phyloP scores from a whole-genome alignment of 208 protist genomes.

The Leptomonas seymouri region DNA sequence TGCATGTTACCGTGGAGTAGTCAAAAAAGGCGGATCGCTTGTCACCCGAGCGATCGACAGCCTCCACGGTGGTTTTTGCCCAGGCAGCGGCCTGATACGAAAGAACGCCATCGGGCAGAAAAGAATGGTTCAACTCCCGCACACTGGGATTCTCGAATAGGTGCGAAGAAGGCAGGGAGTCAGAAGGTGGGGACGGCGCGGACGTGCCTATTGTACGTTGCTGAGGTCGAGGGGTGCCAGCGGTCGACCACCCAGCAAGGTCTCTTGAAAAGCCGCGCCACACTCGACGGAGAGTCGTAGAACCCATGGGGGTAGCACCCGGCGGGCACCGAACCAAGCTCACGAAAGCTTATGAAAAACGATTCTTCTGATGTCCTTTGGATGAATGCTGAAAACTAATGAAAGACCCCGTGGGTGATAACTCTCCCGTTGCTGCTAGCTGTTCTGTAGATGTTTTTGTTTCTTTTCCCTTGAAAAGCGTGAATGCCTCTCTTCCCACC shows the following conservation, averaged over 20 bases:
- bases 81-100: background rate
- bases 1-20: slow-evolving; percentile 30
- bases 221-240: no score
- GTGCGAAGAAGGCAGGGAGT: background rate
- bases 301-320: background rate
- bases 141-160: slow-evolving; percentile 11
- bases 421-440: no score
- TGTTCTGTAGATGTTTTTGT: background rate
- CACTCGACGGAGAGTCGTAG: no score
- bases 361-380: background rate
- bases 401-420: no score
- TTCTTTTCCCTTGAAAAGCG: background rate
- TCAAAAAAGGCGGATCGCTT: slow-evolving; percentile 37
- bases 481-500: background rate
- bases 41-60: slow-evolving; percentile 8
- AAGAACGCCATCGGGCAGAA: slow-evolving; percentile 7
- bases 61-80: slow-evolving; percentile 12
- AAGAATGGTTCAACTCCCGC: background rate
- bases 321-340: background rate
- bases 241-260: no score
- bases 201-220: background rate
- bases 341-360: background rate
- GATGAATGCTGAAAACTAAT: background rate
- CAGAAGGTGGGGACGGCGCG: background rate
- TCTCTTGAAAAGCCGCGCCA: no score